Evolutionary conservation across 2,329 filamentous ascomycete species (phyloP).

Genomic region (Xylaria sp.): DNA sequence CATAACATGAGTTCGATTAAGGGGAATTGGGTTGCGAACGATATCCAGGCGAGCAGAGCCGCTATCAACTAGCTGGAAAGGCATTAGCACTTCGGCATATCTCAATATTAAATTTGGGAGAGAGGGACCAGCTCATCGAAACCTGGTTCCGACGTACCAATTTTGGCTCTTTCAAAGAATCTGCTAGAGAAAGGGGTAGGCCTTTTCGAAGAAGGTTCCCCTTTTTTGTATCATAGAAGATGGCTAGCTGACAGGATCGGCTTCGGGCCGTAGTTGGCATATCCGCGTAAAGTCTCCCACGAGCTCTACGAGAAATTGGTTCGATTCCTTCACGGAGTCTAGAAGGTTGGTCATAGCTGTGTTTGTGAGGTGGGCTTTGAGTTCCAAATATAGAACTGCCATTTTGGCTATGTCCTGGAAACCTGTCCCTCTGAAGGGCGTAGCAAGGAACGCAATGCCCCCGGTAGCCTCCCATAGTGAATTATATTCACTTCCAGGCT

Average conservation of each 20-base stretch:
- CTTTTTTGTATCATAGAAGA: background rate
- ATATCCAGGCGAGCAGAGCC: background rate
- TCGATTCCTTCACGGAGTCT: background rate
- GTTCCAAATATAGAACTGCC: background rate
- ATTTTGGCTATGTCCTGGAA: background rate
- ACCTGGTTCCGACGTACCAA: background rate
- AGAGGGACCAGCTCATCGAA: too few species aligned
- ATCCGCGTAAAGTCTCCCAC: background rate
- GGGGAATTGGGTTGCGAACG: background rate
- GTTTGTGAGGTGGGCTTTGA: background rate
- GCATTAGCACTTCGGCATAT: background rate
- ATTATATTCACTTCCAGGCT: background rate
- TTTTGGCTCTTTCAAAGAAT: background rate
- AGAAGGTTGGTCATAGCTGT: background rate
- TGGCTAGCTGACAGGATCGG: background rate
- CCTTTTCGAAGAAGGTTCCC: background rate
- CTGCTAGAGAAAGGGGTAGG: background rate
- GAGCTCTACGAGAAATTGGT: background rate
- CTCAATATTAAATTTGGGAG: too few species aligned
- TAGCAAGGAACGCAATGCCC: background rate
- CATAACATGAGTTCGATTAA: background rate
- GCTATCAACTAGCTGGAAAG: background rate
- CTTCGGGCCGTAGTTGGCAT: background rate
- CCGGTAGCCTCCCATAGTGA: background rate
- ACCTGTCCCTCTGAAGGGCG: background rate